Conservation (phyloP, 305 asterid genomes). For the Coffea humblotiana region DNA sequence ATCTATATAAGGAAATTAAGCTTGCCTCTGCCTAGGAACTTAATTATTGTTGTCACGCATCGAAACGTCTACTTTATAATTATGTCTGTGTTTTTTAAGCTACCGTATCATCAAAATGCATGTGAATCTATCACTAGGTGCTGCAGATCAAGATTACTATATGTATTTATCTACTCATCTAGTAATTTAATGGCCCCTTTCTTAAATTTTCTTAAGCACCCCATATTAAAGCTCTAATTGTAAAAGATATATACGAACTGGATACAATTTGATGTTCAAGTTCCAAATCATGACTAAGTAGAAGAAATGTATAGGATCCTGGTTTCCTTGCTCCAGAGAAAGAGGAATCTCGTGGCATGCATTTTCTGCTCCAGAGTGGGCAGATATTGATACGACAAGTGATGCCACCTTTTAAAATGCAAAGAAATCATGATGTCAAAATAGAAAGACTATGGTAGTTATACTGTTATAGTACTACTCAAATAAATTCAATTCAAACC, state of each 20-base stretch:
- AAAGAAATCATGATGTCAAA: constrained; percentile 7
- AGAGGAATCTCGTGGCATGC: constrained; percentile 21
- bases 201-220: not conserved
- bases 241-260: not conserved
- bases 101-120: constrained; percentile 1
- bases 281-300: constrained; percentile 5
- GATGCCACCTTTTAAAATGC: constrained; percentile 9
- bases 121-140: constrained; percentile 9
- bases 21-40: constrained; percentile 30
- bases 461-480: not conserved
- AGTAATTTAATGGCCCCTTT: not conserved
- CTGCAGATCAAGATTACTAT: not conserved
- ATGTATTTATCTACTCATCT: too few species aligned
- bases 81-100: constrained; percentile 38
- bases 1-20: constrained; percentile 44
- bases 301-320: not conserved
- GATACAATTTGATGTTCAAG: constrained; percentile 1
- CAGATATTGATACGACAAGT: constrained; percentile 17
- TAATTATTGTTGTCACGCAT: constrained; percentile 40
- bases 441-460: not conserved
- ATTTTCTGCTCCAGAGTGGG: constrained; percentile 1
- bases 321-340: not conserved
- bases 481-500: not conserved
- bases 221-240: not conserved
- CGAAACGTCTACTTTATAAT: constrained; percentile 31